Conservation (phyloP, 225 moss, liverwort and hornwort species). For the Polytrichum formosum region DNA sequence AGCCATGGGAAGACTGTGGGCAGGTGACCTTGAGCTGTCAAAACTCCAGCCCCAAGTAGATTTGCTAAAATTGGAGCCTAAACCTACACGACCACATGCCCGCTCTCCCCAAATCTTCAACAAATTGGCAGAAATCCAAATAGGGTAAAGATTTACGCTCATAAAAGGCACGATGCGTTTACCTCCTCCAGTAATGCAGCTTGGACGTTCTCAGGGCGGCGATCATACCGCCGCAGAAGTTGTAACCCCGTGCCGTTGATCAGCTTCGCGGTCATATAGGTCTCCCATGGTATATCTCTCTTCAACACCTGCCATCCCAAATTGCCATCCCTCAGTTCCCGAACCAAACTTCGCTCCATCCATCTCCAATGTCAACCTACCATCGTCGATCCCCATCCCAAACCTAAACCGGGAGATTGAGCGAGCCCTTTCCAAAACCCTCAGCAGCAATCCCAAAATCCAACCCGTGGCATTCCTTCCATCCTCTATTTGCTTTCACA, state of each 20-base stretch:
- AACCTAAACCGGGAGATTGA: too few relatives aligned
- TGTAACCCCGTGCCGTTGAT: slow-evolving; percentile 76
- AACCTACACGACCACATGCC: too few relatives aligned
- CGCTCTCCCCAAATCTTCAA: too few relatives aligned
- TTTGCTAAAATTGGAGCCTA: too few relatives aligned
- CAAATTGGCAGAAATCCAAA: too few relatives aligned
- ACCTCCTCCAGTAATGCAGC: slow-evolving; percentile 93
- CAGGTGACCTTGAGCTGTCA: too few relatives aligned
- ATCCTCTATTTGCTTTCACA: too few relatives aligned
- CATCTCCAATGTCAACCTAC: background rate
- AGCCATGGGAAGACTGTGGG: too few relatives aligned
- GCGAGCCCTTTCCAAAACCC: background rate
- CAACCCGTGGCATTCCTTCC: too few relatives aligned
- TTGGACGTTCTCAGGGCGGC: slow-evolving; percentile 70
- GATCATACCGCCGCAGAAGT: slow-evolving; percentile 88
- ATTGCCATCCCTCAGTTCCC: background rate
- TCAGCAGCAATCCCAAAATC: background rate
- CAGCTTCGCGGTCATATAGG: slow-evolving; percentile 85
- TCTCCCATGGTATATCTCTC: slow-evolving; percentile 98
- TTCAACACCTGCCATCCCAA: slow-evolving; percentile 58
- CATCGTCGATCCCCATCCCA: slow-evolving; percentile 3
- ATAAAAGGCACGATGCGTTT: background rate
- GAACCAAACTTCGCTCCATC: slow-evolving; percentile 3
- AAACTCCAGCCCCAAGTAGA: too few relatives aligned
- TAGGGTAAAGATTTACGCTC: too few relatives aligned